Evolutionary conservation across 805 yeast species (phyloP).

Genomic region (Komagataella populi): DNA sequence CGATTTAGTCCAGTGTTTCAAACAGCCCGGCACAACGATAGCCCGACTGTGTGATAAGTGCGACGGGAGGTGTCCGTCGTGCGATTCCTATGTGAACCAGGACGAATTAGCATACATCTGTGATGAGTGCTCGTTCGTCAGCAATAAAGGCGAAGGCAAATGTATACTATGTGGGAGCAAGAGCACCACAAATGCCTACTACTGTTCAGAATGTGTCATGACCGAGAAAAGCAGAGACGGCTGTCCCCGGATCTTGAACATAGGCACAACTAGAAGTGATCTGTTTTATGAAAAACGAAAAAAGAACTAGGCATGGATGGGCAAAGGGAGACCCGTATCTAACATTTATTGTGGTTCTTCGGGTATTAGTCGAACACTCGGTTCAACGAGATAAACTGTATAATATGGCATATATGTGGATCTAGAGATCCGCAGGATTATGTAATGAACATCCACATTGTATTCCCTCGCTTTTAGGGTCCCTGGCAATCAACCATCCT

Average conservation of each 20-base stretch:
- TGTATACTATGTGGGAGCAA: constrained; percentile 68
- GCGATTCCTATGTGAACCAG: constrained; percentile 77
- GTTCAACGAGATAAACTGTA: no score
- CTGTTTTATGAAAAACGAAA: constrained; percentile 45
- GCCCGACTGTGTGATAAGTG: constrained; percentile 76
- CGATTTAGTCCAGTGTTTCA: constrained; percentile 73
- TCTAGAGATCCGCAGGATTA: background rate
- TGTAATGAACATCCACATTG: background rate
- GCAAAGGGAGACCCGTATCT: background rate
- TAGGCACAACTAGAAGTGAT: constrained; percentile 68
- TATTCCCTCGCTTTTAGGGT: background rate
- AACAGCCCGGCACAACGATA: constrained; percentile 62
- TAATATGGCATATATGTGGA: background rate
- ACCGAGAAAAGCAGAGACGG: constrained; percentile 81
- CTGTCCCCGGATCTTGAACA: constrained; percentile 72
- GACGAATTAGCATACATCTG: constrained; percentile 57
- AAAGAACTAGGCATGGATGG: background rate
- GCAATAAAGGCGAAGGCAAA: constrained; percentile 21
- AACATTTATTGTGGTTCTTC: background rate
- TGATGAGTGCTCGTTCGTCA: constrained; percentile 73
- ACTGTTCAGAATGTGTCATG: constrained; percentile 75
- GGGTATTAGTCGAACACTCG: no score
- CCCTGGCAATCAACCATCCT: background rate
- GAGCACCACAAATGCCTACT: constrained; percentile 61
- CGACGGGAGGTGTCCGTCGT: constrained; percentile 84